Conservation (phyloP, 2,329 filamentous ascomycete species). For the Ascosphaera acerosa region DNA sequence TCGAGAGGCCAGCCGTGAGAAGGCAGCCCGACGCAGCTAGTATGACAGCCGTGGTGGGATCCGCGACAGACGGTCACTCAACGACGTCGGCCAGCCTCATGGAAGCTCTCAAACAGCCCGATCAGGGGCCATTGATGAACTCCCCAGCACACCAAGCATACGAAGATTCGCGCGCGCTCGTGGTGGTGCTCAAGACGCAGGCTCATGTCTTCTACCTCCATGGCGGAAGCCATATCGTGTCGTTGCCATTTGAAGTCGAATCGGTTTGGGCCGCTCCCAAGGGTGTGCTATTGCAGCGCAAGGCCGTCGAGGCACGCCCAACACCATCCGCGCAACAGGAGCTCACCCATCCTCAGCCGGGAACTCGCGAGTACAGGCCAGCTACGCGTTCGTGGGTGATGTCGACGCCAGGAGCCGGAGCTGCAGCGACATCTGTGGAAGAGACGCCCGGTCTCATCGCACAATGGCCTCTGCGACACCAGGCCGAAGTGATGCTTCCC, state of each 20-base stretch:
- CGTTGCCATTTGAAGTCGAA: constrained; percentile 87
- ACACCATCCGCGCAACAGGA: neutral
- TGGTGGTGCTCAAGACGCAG: constrained; percentile 79
- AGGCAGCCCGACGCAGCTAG: constrained; percentile 3
- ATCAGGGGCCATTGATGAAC: too few species aligned
- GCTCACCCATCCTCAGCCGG: neutral
- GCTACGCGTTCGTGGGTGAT: constrained; percentile 1
- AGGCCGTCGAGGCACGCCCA: constrained; percentile 22
- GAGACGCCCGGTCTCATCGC: neutral
- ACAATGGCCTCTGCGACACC: constrained; percentile 27
- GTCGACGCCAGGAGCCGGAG: neutral
- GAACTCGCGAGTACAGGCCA: neutral
- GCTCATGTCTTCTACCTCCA: constrained; percentile 81
- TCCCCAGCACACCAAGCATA: too few species aligned
- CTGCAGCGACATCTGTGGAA: too few species aligned
- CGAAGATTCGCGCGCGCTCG: constrained; percentile 35
- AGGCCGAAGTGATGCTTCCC: constrained; percentile 29
- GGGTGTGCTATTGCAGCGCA: constrained; percentile 71
- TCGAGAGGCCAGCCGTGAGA: constrained; percentile 9
- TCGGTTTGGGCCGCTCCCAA: constrained; percentile 57
- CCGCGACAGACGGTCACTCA: neutral
- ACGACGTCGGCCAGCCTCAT: constrained; percentile 1
- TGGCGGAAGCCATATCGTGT: constrained; percentile 67
- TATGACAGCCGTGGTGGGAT: constrained; percentile 5
- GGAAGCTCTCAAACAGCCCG: constrained; percentile 12